These are phyloP conservation scores for Ophiocordyceps camponoti-rufipedis DNA, from an alignment of 2,329 filamentous ascomycete genomes.

Conservation along the genomic window DNA sequence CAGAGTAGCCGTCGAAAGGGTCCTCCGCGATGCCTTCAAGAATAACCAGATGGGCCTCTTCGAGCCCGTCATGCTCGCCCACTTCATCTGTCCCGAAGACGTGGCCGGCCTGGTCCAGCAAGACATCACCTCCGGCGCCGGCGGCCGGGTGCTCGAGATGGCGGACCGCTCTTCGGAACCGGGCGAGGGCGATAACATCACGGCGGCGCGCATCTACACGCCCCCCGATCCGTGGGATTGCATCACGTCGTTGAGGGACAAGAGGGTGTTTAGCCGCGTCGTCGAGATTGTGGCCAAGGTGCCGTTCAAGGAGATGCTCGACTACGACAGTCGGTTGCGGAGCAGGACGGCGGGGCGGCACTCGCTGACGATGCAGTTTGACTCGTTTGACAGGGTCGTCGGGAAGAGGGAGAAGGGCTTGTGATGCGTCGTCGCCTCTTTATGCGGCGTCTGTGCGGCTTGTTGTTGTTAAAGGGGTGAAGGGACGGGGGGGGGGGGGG, in stretches of 20 bases:
- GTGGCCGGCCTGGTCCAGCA: constrained; percentile 70
- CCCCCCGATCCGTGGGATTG: constrained; percentile 68
- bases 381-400: constrained; percentile 36
- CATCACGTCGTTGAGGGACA: constrained; percentile 35
- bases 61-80: constrained; percentile 85
- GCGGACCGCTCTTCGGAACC: constrained; percentile 29
- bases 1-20: constrained; percentile 44
- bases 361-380: constrained; percentile 38
- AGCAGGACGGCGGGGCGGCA: constrained; percentile 74
- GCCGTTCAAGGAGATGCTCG: constrained; percentile 90
- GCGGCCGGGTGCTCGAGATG: constrained; percentile 57
- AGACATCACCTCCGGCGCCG: constrained; percentile 54
- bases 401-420: constrained; percentile 33
- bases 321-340: constrained; percentile 76
- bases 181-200: constrained; percentile 29
- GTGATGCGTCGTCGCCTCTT: constrained; percentile 6
- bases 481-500: no score
- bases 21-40: constrained; percentile 44
- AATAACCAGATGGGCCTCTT: constrained; percentile 46
- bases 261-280: constrained; percentile 28
- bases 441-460: no score
- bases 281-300: constrained; percentile 67
- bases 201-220: constrained; percentile 62
- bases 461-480: no score
- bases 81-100: constrained; percentile 70